These are phyloP conservation scores for Xerocomus brunneocitrinus DNA, from an alignment of 768 basidiomycete genomes.

Conservation along the genomic window DNA sequence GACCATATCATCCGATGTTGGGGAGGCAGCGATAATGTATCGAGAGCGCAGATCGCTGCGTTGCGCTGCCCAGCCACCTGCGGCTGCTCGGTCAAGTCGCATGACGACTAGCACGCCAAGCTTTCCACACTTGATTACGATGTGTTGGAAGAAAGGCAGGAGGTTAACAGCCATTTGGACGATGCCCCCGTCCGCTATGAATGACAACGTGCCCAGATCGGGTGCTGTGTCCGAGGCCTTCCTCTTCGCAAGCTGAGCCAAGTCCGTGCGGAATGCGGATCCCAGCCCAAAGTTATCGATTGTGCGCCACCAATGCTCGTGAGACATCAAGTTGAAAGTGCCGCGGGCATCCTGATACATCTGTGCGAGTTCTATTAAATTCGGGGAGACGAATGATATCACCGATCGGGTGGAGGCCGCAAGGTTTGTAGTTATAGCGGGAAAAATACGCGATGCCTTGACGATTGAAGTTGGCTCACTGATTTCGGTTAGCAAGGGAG, in stretches of 20 bases:
- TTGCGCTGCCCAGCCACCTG: slow-evolving; percentile 47
- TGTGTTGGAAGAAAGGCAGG: slow-evolving; percentile 78
- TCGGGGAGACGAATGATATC: slow-evolving; percentile 78
- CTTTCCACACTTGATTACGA: slow-evolving; percentile 83
- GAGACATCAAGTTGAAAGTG: slow-evolving; percentile 48
- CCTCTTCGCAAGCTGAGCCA: slow-evolving; percentile 55
- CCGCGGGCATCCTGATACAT: slow-evolving; percentile 49
- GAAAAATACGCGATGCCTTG: slow-evolving; percentile 70
- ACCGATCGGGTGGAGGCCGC: slow-evolving; percentile 36
- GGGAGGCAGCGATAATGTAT: slow-evolving; percentile 48
- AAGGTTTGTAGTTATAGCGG: slow-evolving; percentile 46
- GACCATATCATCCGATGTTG: slow-evolving; percentile 42
- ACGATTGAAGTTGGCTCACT: slow-evolving; percentile 92
- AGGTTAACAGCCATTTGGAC: slow-evolving; percentile 78
- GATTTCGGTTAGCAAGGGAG: slow-evolving; percentile 8
- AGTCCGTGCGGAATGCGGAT: slow-evolving; percentile 57
- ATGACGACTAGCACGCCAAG: slow-evolving; percentile 62
- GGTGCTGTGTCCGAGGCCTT: slow-evolving; percentile 38
- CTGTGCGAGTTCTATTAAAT: slow-evolving; percentile 69
- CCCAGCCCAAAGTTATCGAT: slow-evolving; percentile 66
- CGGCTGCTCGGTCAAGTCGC: slow-evolving; percentile 43
- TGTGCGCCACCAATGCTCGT: slow-evolving; percentile 58
- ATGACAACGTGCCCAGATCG: slow-evolving; percentile 47
- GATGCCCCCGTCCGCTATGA: slow-evolving; percentile 65
- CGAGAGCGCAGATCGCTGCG: slow-evolving; percentile 44